These are phyloP conservation scores for Kodamaea fungicola DNA, from an alignment of 1,139 yeast genomes.

Conservation along the genomic window DNA sequence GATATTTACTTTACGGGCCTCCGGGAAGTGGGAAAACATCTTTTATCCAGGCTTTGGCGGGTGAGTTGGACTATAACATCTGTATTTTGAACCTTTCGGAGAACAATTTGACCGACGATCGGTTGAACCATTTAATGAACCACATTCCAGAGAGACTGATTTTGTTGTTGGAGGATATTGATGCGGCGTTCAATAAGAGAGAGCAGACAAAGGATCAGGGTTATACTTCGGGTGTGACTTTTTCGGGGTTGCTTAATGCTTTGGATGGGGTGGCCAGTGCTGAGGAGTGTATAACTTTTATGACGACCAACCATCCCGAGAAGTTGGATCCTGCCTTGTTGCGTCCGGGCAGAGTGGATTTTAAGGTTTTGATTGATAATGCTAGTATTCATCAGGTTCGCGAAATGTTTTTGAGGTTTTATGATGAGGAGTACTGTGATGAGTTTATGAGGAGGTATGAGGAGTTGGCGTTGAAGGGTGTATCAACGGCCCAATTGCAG, in stretches of 20 bases:
- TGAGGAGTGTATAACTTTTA: constrained; percentile 91
- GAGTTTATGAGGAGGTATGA: constrained; percentile 54
- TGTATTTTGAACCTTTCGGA: constrained; percentile 90
- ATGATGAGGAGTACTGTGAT: constrained; percentile 64
- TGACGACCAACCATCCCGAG: constrained; percentile 98
- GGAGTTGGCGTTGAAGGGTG: constrained; percentile 48
- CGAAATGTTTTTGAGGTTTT: constrained; percentile 84
- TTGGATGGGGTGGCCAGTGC: constrained; percentile 98
- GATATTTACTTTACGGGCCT: constrained; percentile 91
- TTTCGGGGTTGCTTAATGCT: constrained; percentile 89
- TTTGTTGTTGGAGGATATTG: constrained; percentile 84
- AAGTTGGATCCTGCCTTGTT: constrained; percentile 78
- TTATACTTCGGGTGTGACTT: constrained; percentile 81
- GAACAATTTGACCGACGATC: constrained; percentile 86
- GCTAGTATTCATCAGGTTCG: constrained; percentile 79
- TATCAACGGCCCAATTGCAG: constrained; percentile 93
- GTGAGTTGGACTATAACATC: constrained; percentile 91
- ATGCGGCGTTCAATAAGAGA: constrained; percentile 89
- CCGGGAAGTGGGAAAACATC: constrained; percentile 98
- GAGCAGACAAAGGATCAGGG: constrained; percentile 76
- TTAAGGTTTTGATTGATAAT: constrained; percentile 75
- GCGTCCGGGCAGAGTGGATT: constrained; percentile 94
- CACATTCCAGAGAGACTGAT: constrained; percentile 91
- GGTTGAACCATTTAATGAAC: constrained; percentile 92
- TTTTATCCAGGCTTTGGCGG: constrained; percentile 94